phyloP scores from a whole-genome alignment of 208 protist genomes.

The Acanthamoeba triangularis region DNA sequence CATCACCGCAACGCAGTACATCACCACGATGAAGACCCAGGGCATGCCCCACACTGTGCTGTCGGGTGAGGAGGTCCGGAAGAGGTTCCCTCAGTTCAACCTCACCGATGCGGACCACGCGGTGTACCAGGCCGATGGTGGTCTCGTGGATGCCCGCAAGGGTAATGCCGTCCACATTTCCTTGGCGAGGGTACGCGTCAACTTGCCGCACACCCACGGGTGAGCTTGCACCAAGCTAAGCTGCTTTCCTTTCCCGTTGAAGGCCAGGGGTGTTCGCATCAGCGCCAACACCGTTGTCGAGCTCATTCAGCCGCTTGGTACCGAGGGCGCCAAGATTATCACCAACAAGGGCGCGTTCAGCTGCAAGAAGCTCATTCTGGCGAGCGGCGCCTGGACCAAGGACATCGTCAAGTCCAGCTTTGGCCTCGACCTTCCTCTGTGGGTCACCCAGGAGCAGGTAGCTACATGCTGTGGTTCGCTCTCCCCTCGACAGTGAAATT shows the following conservation, averaged over 20 bases:
- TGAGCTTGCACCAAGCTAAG: no score
- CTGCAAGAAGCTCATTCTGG: slow-evolving; percentile 59
- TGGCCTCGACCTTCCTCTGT: slow-evolving; percentile 65
- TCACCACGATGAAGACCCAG: slow-evolving; percentile 28
- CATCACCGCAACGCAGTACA: neutral
- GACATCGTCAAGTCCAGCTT: slow-evolving; percentile 40
- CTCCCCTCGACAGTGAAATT: neutral
- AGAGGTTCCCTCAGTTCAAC: slow-evolving; percentile 72
- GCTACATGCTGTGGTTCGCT: no score
- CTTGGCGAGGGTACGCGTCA: neutral
- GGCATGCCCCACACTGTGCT: slow-evolving; percentile 49
- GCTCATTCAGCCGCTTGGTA: slow-evolving; percentile 53
- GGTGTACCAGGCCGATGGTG: slow-evolving; percentile 74
- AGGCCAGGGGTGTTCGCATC: slow-evolving; percentile 45
- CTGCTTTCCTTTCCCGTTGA: neutral
- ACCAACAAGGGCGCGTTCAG: slow-evolving; percentile 70
- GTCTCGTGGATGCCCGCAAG: slow-evolving; percentile 67
- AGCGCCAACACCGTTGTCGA: neutral
- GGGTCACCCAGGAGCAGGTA: slow-evolving; percentile 64
- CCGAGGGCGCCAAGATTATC: slow-evolving; percentile 9
- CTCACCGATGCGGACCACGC: slow-evolving; percentile 41
- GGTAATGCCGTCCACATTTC: slow-evolving; percentile 25
- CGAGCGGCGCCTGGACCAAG: slow-evolving; percentile 49
- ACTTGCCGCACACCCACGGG: no score
- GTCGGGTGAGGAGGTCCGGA: slow-evolving; percentile 24